phyloP scores from a whole-genome alignment of 177 flowering plant species.

The Tripterygium wilfordii region DNA sequence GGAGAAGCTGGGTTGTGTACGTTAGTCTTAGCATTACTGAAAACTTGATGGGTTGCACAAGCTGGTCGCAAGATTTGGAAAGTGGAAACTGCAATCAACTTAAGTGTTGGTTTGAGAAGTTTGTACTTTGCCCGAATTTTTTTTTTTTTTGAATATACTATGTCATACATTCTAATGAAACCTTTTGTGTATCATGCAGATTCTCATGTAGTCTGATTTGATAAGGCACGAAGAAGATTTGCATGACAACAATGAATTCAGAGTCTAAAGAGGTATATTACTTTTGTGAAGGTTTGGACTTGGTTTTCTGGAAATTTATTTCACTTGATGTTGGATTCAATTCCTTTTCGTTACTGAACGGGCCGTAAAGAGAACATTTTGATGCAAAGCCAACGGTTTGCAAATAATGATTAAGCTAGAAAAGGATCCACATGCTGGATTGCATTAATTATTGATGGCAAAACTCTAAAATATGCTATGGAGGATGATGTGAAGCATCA shows the following conservation, averaged over 20 bases:
- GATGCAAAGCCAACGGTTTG: conserved; percentile 70
- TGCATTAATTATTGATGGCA: conserved; percentile 67
- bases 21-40: conserved; percentile 73
- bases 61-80: conserved; percentile 99
- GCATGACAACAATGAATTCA: conserved; percentile 40
- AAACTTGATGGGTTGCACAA: conserved; percentile 81
- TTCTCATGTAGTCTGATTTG: conserved; percentile 92
- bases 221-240: conserved; percentile 94
- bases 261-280: conserved; percentile 56
- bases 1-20: conserved; percentile 88
- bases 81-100: conserved; percentile 98
- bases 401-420: conserved; percentile 82
- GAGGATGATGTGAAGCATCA: conserved; percentile 35
- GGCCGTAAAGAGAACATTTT: conserved; percentile 73
- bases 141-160: neutral
- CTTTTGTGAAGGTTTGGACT: conserved; percentile 7
- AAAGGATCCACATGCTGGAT: conserved; percentile 89
- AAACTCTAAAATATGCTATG: conserved; percentile 36
- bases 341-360: conserved; percentile 26
- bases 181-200: conserved; percentile 36
- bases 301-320: conserved; percentile 18
- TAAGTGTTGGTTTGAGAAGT: conserved; percentile 51
- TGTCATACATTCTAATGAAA: too few relatives aligned
- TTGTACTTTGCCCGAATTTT: conserved; percentile 1
- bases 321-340: conserved; percentile 19